These are phyloP conservation scores for Malassezia cuniculi DNA, from an alignment of 1,284 basidiomycete genomes.

Conservation along the genomic window DNA sequence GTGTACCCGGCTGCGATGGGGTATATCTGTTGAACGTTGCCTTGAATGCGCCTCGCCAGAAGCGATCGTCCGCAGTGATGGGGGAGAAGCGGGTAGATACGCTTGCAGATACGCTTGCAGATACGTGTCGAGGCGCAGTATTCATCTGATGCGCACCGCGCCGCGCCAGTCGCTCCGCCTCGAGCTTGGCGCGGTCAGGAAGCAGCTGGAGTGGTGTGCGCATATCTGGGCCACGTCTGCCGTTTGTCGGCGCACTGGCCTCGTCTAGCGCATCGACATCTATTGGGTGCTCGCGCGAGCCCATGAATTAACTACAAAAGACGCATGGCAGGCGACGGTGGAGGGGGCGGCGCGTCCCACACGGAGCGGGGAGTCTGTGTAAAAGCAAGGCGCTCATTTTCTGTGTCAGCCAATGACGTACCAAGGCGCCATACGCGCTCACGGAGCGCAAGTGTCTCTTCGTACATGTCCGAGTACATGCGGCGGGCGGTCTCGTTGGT, in stretches of 20 bases:
- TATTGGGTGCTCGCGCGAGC: no score
- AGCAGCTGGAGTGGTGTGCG: constrained; percentile 12
- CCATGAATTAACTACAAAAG: not conserved
- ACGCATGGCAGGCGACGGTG: not conserved
- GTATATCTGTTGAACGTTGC: constrained; percentile 28
- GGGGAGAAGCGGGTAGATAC: constrained; percentile 10
- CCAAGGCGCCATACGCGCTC: constrained; percentile 13
- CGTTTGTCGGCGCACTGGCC: no score
- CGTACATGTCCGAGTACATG: constrained; percentile 11
- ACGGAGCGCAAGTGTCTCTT: constrained; percentile 10
- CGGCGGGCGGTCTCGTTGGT: constrained; percentile 5
- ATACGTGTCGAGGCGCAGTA: not conserved
- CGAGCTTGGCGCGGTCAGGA: constrained; percentile 27
- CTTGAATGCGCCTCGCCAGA: constrained; percentile 33
- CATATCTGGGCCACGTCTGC: no score
- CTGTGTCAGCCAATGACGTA: constrained; percentile 8
- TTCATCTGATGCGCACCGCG: constrained; percentile 12
- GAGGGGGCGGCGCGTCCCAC: no score
- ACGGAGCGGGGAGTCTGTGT: no score
- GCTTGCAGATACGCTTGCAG: not conserved
- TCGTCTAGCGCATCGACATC: no score
- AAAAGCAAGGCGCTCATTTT: constrained; percentile 12
- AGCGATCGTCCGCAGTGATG: constrained; percentile 17
- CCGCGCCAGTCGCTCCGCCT: constrained; percentile 25
- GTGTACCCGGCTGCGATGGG: constrained; percentile 7